phyloP scores from a whole-genome alignment of 179 eudicot genomes.

The Pouteria campechiana region DNA sequence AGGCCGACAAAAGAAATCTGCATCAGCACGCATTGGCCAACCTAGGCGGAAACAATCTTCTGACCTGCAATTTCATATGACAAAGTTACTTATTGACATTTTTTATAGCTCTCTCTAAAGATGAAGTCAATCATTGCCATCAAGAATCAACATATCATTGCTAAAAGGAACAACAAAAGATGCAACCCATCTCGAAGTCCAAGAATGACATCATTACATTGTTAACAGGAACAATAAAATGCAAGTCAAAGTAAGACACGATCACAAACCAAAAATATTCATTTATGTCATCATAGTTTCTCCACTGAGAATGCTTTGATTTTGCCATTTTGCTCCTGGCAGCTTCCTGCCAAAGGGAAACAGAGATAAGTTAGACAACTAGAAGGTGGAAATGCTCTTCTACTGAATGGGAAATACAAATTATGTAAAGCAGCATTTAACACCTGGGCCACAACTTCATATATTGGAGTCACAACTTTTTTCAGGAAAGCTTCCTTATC shows the following conservation, averaged over 20 bases:
- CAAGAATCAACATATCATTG: too few relatives aligned
- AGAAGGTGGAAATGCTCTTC: not conserved
- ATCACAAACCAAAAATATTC: slow-evolving; percentile 77
- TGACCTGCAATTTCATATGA: slow-evolving; percentile 36
- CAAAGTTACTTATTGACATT: too few relatives aligned
- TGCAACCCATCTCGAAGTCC: too few relatives aligned
- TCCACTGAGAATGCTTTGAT: slow-evolving; percentile 92
- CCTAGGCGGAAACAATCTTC: slow-evolving; percentile 88
- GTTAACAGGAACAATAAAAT: not conserved
- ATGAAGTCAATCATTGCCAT: too few relatives aligned
- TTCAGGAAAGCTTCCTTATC: slow-evolving; percentile 78
- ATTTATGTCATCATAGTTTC: slow-evolving; percentile 93
- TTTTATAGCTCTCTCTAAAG: too few relatives aligned
- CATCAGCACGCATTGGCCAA: slow-evolving; percentile 96
- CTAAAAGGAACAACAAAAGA: too few relatives aligned
- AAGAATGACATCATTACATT: too few relatives aligned
- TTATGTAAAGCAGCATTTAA: not conserved
- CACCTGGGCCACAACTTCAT: slow-evolving; percentile 78
- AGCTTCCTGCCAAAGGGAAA: slow-evolving; percentile 57
- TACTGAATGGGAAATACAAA: not conserved
- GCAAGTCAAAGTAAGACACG: not conserved
- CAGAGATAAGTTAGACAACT: not conserved
- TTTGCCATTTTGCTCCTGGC: slow-evolving; percentile 63
- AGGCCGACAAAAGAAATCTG: slow-evolving; percentile 68
- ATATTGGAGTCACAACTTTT: slow-evolving; percentile 81